These are phyloP conservation scores for Echinochloa phyllopogon DNA, from an alignment of 176 grass and related monocot genomes.

Conservation along the genomic window DNA sequence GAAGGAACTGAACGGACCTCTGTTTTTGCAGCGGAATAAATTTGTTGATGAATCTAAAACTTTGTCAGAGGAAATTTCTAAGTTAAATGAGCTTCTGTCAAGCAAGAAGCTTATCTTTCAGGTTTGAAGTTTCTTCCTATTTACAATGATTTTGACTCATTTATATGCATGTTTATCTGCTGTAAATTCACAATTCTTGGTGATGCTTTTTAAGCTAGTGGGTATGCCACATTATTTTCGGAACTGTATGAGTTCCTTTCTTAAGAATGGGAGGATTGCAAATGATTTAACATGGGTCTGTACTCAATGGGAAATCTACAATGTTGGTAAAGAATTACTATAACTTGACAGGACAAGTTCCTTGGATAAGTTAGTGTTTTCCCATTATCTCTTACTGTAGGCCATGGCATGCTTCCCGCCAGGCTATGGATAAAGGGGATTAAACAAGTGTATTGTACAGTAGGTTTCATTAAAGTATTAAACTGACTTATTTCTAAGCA, in stretches of 20 bases:
- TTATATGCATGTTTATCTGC: slow-evolving; percentile 8
- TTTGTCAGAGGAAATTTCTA: slow-evolving; percentile 72
- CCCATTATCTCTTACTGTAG: neutral
- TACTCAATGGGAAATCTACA: slow-evolving; percentile 2
- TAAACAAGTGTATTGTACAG: neutral
- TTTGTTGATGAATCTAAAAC: slow-evolving; percentile 87
- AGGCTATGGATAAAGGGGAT: neutral
- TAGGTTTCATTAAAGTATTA: neutral
- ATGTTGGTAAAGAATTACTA: slow-evolving; percentile 34
- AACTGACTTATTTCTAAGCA: neutral
- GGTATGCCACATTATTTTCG: slow-evolving; percentile 7
- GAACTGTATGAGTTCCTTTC: slow-evolving; percentile 28
- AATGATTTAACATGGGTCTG: neutral
- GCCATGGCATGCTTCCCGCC: neutral
- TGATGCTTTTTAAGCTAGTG: neutral
- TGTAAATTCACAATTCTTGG: slow-evolving; percentile 31
- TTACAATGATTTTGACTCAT: neutral
- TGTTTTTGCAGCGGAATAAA: slow-evolving; percentile 81
- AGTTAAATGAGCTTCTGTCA: slow-evolving; percentile 89
- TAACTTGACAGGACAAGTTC: slow-evolving; percentile 13
- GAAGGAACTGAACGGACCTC: slow-evolving; percentile 22
- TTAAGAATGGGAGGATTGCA: neutral
- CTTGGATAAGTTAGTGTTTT: slow-evolving; percentile 5
- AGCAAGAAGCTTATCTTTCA: slow-evolving; percentile 92
- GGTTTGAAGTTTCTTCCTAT: slow-evolving; percentile 53